Percentiles rank a stretch among this genome's conserved stretches.
These are phyloP conservation scores for Candida tropicalis DNA, from an alignment of 1,139 yeast species.

Conservation along the genomic window DNA sequence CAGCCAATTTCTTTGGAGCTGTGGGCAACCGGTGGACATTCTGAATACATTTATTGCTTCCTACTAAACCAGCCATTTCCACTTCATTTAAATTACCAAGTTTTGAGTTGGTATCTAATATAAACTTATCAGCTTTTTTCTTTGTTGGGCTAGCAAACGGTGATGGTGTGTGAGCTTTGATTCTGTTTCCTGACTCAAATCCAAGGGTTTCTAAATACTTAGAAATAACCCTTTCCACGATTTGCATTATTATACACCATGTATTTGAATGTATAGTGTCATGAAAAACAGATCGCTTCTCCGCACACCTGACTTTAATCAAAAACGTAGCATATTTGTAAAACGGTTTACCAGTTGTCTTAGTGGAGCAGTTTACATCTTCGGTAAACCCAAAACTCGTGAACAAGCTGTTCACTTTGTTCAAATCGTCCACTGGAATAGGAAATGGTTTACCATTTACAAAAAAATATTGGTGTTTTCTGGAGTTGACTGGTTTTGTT, in stretches of 20 bases:
- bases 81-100: constrained; percentile 9
- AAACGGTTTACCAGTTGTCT: constrained; percentile 12
- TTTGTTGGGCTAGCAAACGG: constrained; percentile 14
- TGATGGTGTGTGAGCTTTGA: constrained; percentile 2
- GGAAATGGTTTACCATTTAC: constrained; percentile 44
- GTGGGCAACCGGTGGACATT: not conserved
- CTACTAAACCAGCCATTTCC: constrained; percentile 13
- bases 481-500: constrained; percentile 28
- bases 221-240: constrained; percentile 30
- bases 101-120: constrained; percentile 12
- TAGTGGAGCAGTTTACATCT: constrained; percentile 7
- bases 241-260: constrained; percentile 26
- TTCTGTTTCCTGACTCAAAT: constrained; percentile 11
- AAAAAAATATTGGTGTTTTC: constrained; percentile 47
- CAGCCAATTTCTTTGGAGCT: not conserved
- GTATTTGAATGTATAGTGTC: constrained; percentile 35
- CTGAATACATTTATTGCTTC: not conserved
- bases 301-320: constrained; percentile 33
- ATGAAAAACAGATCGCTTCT: constrained; percentile 41
- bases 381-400: constrained; percentile 10
- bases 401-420: constrained; percentile 31
- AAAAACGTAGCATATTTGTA: constrained; percentile 39
- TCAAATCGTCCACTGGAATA: constrained; percentile 23
- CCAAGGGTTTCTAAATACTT: constrained; percentile 30
- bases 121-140: constrained; percentile 10